Evolutionary conservation across 2,329 filamentous ascomycete species (phyloP).

Genomic region (Fusarium coffeatum): DNA sequence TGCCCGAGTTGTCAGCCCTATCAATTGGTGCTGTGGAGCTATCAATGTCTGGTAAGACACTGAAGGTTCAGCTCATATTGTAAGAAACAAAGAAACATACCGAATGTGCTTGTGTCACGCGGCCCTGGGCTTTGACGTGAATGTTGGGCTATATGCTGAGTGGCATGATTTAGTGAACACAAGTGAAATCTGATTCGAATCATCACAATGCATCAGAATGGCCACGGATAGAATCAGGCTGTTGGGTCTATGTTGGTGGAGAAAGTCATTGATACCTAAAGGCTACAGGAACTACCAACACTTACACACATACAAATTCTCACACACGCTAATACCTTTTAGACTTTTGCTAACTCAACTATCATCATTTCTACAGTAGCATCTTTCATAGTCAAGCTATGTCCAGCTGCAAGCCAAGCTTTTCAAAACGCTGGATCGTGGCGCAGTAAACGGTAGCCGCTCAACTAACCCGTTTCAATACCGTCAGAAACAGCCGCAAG

Average conservation of each 20-base stretch:
- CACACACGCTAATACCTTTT: not conserved
- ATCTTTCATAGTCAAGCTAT: not conserved
- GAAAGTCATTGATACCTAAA: not conserved
- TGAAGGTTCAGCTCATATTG: not conserved
- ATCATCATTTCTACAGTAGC: not conserved
- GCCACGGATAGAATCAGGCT: not conserved
- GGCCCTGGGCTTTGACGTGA: too few species aligned
- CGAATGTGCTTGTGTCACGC: too few species aligned
- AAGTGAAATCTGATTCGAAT: not conserved
- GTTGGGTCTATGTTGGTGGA: not conserved
- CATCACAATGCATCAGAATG: not conserved
- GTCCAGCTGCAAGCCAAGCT: not conserved
- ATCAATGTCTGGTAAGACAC: not conserved
- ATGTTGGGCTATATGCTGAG: too few species aligned
- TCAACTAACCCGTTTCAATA: slow-evolving; percentile 1
- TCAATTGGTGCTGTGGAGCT: not conserved
- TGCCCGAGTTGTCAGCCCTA: not conserved
- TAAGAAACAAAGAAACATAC: too few species aligned
- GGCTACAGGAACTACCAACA: not conserved
- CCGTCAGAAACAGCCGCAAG: not conserved
- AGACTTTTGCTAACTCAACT: not conserved
- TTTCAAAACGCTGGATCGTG: not conserved
- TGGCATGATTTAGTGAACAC: too few species aligned
- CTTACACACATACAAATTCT: not conserved
- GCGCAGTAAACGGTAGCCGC: not conserved